A percentile compares a stretch with the other conserved stretches of the same genome.
Evolutionary conservation across 257 asterid species (phyloP).

Genomic region (Solanum infundibuliforme): DNA sequence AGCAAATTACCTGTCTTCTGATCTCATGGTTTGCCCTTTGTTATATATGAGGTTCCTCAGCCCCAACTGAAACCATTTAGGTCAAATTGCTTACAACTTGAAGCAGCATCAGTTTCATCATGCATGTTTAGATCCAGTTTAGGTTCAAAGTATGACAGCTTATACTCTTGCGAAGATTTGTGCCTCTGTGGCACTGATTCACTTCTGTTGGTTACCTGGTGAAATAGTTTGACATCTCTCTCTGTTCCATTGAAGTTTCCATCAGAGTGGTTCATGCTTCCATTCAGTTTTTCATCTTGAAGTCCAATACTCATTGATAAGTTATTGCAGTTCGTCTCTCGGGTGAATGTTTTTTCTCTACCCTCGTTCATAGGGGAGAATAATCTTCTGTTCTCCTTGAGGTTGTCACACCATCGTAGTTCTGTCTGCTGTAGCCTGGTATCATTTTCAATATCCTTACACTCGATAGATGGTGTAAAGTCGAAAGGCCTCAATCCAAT

Average conservation of each 20-base stretch:
- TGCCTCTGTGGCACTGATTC: constrained; percentile 30
- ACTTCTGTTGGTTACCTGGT: constrained; percentile 3
- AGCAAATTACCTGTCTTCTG: background rate
- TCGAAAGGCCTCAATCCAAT: constrained; percentile 25
- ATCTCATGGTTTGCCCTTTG: background rate
- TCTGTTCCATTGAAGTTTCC: constrained; percentile 23
- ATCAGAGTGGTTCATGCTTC: constrained; percentile 6
- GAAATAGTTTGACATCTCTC: constrained; percentile 10
- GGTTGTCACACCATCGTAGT: constrained; percentile 38
- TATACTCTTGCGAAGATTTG: constrained; percentile 24
- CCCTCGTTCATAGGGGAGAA: constrained; percentile 23
- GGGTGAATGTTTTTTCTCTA: constrained; percentile 19
- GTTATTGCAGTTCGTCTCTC: constrained; percentile 22
- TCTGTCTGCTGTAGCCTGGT: constrained; percentile 24
- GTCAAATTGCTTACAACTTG: constrained; percentile 63
- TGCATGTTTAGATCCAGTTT: constrained; percentile 68
- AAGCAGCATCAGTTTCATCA: constrained; percentile 39
- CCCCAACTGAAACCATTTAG: constrained; percentile 61
- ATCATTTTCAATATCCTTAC: constrained; percentile 17
- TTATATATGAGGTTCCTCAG: constrained; percentile 12
- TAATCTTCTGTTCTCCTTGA: constrained; percentile 25
- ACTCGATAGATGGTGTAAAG: constrained; percentile 22
- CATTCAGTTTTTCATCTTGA: constrained; percentile 37
- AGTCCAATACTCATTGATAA: constrained; percentile 65
- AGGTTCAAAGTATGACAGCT: constrained; percentile 35